Evolutionary conservation across 2,329 filamentous ascomycete species (phyloP).

Genomic region (Botrytis aclada): DNA sequence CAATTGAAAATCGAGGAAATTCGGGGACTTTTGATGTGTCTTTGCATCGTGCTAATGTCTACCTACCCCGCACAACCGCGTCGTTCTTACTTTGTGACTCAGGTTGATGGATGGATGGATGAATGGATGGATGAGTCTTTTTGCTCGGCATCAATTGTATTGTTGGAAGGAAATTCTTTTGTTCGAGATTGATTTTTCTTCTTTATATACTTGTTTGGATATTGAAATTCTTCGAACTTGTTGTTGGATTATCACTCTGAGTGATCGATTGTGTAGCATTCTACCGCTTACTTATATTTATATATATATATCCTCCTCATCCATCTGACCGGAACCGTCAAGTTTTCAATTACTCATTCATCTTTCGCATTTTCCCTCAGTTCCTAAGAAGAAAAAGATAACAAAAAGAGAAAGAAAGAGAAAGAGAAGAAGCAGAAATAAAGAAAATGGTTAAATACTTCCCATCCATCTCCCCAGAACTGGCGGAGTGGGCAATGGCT

Average conservation of each 20-base stretch:
- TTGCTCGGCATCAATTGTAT: not conserved
- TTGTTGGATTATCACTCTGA: not conserved
- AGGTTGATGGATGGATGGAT: not conserved
- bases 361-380: not conserved
- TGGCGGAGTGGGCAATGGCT: constrained; percentile 60
- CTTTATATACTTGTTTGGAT: too few species aligned
- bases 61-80: not conserved
- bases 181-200: not conserved
- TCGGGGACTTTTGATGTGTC: not conserved
- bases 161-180: not conserved
- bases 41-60: not conserved
- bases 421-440: not conserved
- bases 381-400: too few species aligned
- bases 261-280: not conserved
- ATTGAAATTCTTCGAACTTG: not conserved
- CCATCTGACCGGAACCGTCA: not conserved
- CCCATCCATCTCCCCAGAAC: constrained; percentile 51
- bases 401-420: not conserved
- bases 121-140: not conserved
- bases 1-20: not conserved
- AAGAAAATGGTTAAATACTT: constrained; percentile 38
- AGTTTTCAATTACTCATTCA: not conserved
- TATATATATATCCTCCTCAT: not conserved
- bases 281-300: not conserved
- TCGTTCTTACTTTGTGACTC: not conserved